These are phyloP conservation scores for Gentiana dahurica DNA, from an alignment of 257 asterid genomes.

Conservation along the genomic window DNA sequence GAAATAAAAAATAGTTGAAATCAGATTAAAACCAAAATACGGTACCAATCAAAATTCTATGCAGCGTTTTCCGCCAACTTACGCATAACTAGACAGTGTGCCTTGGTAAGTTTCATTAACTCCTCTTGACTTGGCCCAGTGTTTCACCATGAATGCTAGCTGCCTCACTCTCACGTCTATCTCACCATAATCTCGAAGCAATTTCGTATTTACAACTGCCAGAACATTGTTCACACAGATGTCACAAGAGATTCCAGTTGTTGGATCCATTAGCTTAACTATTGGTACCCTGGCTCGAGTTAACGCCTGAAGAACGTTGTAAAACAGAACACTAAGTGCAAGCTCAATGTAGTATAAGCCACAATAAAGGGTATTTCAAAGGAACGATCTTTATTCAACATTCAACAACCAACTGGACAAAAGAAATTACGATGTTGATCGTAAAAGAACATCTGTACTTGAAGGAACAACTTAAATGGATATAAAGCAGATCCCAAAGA, in stretches of 20 bases:
- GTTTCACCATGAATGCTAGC: slow-evolving; percentile 87
- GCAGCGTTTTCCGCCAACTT: slow-evolving; percentile 19
- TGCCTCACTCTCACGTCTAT: slow-evolving; percentile 80
- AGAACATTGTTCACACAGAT: slow-evolving; percentile 79
- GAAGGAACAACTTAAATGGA: too few relatives aligned
- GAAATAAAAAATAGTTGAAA: slow-evolving; percentile 11
- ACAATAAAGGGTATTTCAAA: too few relatives aligned
- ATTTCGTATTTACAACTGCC: slow-evolving; percentile 88
- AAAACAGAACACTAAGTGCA: slow-evolving; percentile 8
- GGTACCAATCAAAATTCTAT: neutral
- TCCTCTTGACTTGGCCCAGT: slow-evolving; percentile 95
- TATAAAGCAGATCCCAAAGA: neutral
- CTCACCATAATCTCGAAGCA: slow-evolving; percentile 78
- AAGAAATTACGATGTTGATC: too few relatives aligned
- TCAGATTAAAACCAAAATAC: slow-evolving; percentile 10
- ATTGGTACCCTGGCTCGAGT: slow-evolving; percentile 97
- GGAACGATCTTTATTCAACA: too few relatives aligned
- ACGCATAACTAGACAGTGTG: slow-evolving; percentile 98
- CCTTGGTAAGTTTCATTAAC: slow-evolving; percentile 89
- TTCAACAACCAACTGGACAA: too few relatives aligned
- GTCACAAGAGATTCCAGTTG: slow-evolving; percentile 80
- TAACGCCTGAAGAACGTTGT: slow-evolving; percentile 56
- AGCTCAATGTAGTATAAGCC: neutral
- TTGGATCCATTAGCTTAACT: slow-evolving; percentile 96
- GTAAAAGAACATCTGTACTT: too few relatives aligned